Evolutionary conservation across 2,329 filamentous ascomycete genomes (phyloP), one percentile per base, ranked within the genome.

Genomic region (Emmonsia crescens): DNA sequence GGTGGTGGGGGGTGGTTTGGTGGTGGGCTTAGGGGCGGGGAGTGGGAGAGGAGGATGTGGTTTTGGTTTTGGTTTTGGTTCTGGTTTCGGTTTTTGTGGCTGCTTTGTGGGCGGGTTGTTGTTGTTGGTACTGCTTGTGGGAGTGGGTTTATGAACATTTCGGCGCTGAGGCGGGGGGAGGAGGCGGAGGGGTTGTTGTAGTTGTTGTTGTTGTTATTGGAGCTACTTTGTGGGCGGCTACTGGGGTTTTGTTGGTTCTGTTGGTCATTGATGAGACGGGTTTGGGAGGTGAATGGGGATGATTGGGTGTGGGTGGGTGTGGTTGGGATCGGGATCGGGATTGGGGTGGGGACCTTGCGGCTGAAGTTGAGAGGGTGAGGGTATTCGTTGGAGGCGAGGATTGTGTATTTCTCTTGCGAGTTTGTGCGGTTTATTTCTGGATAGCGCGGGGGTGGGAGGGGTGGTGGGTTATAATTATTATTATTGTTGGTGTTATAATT

Each of bases 351-450:
- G 29, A 24, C 19, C 69, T 27, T 63, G 36, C 3, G 70, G 71
- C 24, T 69, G 67, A 55, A 62, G 65, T 63, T 73, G 68, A 46
- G 75, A 64, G 72, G 75, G 61, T 76, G 76, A 0, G 84, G 81
- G 57, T 80, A 78, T 65, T 88, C 85, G 64, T 89, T 86, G 0
- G 78, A 73, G 52, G 80, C 79, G 61, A 80, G 78, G 60, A 89
- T 83, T 21, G 84, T 82, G 66, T 89, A 89, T 68, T 89, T 86
- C 68, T 92, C 89, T 6, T 83, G 66, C 72, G 82, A 74, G 80
- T 87, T 78, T 81, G 85, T 63, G 74, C 77, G 83, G 83, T 64
- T 58, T 36, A 62, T 60, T 4, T 64, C 33, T 21, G 31, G 16
- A 16, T 55, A 44, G 40, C 46, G 38, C 16, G 33, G 38, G 24